Conservation (phyloP, 192 early-diverging fungal genomes). For the Coemansia sp. region DNA sequence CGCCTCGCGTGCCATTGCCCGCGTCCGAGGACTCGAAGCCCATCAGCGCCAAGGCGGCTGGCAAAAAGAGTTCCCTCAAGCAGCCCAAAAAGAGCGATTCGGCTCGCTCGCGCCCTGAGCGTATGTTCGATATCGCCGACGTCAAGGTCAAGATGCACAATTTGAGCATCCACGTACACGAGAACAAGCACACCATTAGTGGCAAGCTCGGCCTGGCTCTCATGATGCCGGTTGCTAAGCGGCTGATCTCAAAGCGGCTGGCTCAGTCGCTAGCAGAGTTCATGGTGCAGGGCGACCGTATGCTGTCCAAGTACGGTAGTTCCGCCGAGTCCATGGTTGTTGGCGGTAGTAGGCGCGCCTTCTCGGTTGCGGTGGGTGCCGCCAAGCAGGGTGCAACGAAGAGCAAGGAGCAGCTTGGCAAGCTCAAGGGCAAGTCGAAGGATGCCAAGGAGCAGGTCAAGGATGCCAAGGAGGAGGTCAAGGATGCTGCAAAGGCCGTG, state of each 20-base stretch:
- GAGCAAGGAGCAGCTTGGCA: conserved; percentile 22
- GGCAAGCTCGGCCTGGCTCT: conserved; percentile 28
- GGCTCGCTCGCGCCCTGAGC: conserved; percentile 8
- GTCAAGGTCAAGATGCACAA: conserved; percentile 43
- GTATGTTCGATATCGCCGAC: conserved; percentile 40
- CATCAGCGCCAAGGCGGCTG: background rate
- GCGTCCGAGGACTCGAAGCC: background rate
- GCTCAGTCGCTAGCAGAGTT: conserved; percentile 33
- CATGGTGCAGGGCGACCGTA: conserved; percentile 23
- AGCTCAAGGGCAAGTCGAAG: conserved; percentile 10
- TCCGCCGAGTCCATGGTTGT: conserved; percentile 20
- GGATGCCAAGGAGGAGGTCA: background rate
- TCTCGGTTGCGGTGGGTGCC: conserved; percentile 14
- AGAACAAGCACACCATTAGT: conserved; percentile 46
- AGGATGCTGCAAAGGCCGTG: background rate
- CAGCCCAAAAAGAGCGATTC: background rate
- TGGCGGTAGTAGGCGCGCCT: conserved; percentile 20
- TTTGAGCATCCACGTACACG: conserved; percentile 30
- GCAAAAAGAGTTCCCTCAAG: conserved; percentile 4
- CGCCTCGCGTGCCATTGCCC: conserved; percentile 13
- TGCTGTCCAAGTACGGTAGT: conserved; percentile 33
- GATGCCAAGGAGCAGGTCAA: background rate
- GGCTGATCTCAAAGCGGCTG: conserved; percentile 28
- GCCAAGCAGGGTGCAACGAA: conserved; percentile 26
- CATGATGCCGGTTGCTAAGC: conserved; percentile 36